phyloP scores from a whole-genome alignment of 2,329 filamentous ascomycete species.

The Fusarium buharicum region DNA sequence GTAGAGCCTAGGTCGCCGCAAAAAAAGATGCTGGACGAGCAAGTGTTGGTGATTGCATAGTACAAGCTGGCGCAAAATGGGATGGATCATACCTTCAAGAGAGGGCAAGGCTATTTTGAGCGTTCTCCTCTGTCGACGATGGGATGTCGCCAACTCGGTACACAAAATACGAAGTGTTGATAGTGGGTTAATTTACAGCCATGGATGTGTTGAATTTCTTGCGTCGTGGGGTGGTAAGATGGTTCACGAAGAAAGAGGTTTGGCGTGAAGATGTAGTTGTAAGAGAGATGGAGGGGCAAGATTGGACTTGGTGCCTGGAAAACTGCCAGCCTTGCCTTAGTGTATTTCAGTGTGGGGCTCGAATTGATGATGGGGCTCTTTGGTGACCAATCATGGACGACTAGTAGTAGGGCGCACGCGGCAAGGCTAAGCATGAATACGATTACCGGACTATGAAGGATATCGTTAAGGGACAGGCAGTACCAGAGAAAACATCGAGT shows the following conservation, averaged over 20 bases:
- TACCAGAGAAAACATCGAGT: background rate
- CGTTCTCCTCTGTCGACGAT: conserved; percentile 1
- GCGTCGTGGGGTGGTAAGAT: background rate
- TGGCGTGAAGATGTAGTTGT: conserved; percentile 27
- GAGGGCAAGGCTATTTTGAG: background rate
- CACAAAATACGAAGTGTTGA: background rate
- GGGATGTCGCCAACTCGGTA: background rate
- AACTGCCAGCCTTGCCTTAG: conserved; percentile 38
- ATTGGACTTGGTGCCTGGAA: conserved; percentile 28
- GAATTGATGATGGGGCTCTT: background rate
- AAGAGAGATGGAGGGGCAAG: conserved; percentile 43
- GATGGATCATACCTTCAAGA: conserved; percentile 30
- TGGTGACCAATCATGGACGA: conserved; percentile 11
- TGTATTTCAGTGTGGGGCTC: conserved; percentile 2
- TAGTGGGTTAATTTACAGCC: background rate
- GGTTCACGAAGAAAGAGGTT: conserved; percentile 7
- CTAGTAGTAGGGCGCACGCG: background rate
- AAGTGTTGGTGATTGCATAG: background rate
- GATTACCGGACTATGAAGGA: background rate
- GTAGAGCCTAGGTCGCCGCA: rapidly evolving
- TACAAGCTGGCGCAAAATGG: conserved; percentile 25
- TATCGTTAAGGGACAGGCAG: background rate
- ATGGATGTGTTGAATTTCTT: background rate
- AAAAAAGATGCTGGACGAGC: background rate
- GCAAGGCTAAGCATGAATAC: conserved; percentile 25